Base-by-base conservation (phyloP, 805 yeast genomes). In the Sungouiella thailandica region DNA sequence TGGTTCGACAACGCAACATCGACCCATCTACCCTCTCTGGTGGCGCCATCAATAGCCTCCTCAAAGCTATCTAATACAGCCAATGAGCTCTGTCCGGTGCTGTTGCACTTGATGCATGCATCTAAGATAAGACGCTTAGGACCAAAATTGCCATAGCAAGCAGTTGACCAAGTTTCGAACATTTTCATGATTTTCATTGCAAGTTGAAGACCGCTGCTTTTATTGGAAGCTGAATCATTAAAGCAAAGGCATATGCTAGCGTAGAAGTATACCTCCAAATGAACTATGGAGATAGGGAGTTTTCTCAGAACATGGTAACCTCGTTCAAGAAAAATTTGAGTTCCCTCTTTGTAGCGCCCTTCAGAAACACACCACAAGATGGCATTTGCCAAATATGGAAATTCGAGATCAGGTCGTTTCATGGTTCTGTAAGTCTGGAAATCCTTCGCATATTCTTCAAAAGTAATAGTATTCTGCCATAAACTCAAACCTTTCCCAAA, bases 31-130 rank as follows among this genome's bases (percentile, higher is more conserved):
- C 56, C 54, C 23, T 48, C 37, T n/a, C 41, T 40, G 5, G 50
- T 46, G 1, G 73, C 68, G 4, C 39, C 32, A n/a, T 60, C 65
- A n/a, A 71, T 56, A 0, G 76, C 69, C 16, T 56, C 63, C 33
- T 70, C 74, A 43, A 65, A 74, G 12, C 52, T 40, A 37, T 73
- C 78, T 7, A 74, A 45, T 3, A 63, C 53, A 15, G 57, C 64
- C 14, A 74, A 43, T 13, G 60, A 59, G 4, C 65, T 46, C 1
- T 22, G 16, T 0, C 22, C 23, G 3, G 37, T 39, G 4, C 46
- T 44, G 2, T 49, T 45, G 7, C 51, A 37, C 17, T 35, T 45
- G 11, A 41, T 28, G 17, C 51, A 43, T 2, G 74, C 74, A 23
- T 55, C 47, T 12, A 70, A 40, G 5, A 62, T 37, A 25, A 57